phyloP scores from a whole-genome alignment of 2,329 filamentous ascomycete genomes.

The Fusarium sp. region DNA sequence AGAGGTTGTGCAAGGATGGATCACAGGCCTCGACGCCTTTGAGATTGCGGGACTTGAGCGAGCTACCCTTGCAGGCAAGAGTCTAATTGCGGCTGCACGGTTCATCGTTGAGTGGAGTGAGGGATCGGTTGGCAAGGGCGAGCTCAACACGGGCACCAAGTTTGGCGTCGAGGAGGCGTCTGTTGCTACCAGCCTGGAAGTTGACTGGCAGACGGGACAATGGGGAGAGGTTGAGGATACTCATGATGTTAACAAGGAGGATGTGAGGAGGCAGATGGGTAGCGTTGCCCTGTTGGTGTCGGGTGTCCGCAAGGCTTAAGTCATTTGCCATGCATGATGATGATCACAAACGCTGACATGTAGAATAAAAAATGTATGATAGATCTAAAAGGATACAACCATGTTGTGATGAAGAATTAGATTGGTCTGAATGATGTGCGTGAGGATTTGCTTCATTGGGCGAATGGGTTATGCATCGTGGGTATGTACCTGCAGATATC shows the following conservation, averaged over 20 bases:
- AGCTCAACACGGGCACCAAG: conserved; percentile 44
- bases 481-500: background rate
- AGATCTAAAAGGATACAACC: background rate
- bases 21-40: conserved; percentile 77
- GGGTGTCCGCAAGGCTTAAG: conserved; percentile 58
- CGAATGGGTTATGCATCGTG: background rate
- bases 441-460: background rate
- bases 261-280: conserved; percentile 87
- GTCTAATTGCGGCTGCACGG: conserved; percentile 80
- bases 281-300: conserved; percentile 86
- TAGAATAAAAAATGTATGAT: conserved; percentile 37
- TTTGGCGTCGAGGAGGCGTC: conserved; percentile 90
- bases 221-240: conserved; percentile 99
- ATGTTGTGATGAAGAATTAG: background rate
- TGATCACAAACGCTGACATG: conserved; percentile 8
- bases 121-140: conserved; percentile 68
- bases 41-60: conserved; percentile 91
- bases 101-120: conserved; percentile 90
- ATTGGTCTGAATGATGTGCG: background rate
- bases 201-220: conserved; percentile 87
- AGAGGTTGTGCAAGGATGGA: conserved; percentile 82
- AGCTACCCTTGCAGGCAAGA: conserved; percentile 87
- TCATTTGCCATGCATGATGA: background rate
- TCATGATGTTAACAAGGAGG: conserved; percentile 95
- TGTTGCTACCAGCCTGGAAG: conserved; percentile 82